These are phyloP conservation scores for Fragilariopsis cylindrus DNA, from an alignment of 108 stramenopile species.

Conservation along the genomic window DNA sequence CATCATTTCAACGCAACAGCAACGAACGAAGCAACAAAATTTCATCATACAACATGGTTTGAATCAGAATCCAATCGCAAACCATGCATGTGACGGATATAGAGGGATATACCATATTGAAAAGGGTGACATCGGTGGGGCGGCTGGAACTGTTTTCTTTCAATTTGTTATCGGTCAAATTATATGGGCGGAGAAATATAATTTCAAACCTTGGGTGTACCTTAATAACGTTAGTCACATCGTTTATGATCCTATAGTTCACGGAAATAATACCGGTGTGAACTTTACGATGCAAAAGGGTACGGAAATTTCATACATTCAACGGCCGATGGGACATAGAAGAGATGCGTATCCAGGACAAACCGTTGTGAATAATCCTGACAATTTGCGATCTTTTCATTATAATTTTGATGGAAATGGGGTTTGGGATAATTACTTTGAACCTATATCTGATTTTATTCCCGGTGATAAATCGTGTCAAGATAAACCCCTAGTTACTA, in stretches of 20 bases:
- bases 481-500: conserved; percentile 41
- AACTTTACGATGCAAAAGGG: conserved; percentile 34
- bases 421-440: conserved; percentile 67
- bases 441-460: conserved; percentile 55
- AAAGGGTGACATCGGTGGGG: conserved; percentile 52
- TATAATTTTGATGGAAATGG: conserved; percentile 43
- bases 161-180: conserved; percentile 57
- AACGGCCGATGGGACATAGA: conserved; percentile 36
- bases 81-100: conserved; percentile 51
- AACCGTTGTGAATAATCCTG: conserved; percentile 5
- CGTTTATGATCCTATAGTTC: conserved; percentile 32
- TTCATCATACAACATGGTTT: not conserved
- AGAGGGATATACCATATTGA: conserved; percentile 53
- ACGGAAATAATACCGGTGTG: conserved; percentile 27
- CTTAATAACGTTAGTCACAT: conserved; percentile 30
- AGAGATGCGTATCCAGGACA: conserved; percentile 35
- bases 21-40: not conserved
- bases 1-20: not conserved
- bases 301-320: conserved; percentile 24
- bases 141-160: conserved; percentile 57
- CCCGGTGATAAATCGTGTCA: conserved; percentile 54
- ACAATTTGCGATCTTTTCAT: conserved; percentile 6
- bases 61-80: conserved; percentile 16
- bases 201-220: conserved; percentile 58
- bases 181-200: conserved; percentile 53